A percentile compares a stretch with the other conserved stretches of the same genome.
Conservation (phyloP, 176 grass and related monocot genomes). For the Paspalum vaginatum region DNA sequence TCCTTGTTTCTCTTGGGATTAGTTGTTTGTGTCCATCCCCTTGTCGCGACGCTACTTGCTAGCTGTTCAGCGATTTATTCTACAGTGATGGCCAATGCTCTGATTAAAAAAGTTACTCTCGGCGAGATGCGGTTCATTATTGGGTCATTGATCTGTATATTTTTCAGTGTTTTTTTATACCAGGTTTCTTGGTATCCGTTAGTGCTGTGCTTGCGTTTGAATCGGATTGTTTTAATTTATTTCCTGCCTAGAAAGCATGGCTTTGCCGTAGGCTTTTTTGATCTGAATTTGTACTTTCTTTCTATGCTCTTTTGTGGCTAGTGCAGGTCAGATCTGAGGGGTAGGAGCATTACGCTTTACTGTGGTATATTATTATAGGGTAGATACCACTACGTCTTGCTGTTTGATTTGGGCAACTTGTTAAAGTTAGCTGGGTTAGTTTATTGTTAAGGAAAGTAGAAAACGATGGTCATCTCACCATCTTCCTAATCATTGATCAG, state of each 20-base stretch:
- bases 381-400: slow-evolving; percentile 51
- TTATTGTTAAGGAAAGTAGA: slow-evolving; percentile 52
- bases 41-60: slow-evolving; percentile 44
- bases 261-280: slow-evolving; percentile 35
- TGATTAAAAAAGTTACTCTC: slow-evolving; percentile 23
- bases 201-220: slow-evolving; percentile 36
- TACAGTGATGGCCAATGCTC: slow-evolving; percentile 19
- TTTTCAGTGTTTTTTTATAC: slow-evolving; percentile 4
- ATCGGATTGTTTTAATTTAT: slow-evolving; percentile 33
- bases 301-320: slow-evolving; percentile 28
- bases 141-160: background rate
- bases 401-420: slow-evolving; percentile 59
- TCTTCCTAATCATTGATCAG: slow-evolving; percentile 59
- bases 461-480: slow-evolving; percentile 62
- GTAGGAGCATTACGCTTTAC: slow-evolving; percentile 36
- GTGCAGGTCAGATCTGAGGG: slow-evolving; percentile 47
- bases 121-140: slow-evolving; percentile 31
- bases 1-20: slow-evolving; percentile 55
- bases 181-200: slow-evolving; percentile 25
- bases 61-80: slow-evolving; percentile 28
- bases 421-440: slow-evolving; percentile 47
- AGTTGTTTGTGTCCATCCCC: slow-evolving; percentile 39
- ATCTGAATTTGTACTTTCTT: slow-evolving; percentile 49
- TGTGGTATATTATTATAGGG: slow-evolving; percentile 45
- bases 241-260: slow-evolving; percentile 24